Percentiles rank a stretch among this genome's conserved stretches.
Evolutionary conservation across 805 yeast genomes (phyloP).

Genomic region (Candida verbasci): DNA sequence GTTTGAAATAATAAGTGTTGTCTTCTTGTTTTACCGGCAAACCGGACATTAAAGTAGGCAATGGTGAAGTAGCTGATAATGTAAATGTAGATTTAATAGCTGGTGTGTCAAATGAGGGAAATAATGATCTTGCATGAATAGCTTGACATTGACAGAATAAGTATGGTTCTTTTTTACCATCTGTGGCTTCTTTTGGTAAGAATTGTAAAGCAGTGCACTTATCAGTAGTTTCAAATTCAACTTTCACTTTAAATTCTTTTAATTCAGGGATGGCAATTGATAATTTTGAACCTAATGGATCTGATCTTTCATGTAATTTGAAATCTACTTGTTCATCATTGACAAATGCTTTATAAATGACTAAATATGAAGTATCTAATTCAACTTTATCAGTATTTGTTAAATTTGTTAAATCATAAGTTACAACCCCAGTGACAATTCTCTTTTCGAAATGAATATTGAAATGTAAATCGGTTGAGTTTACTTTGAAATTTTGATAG

Average conservation of each 20-base stretch:
- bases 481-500: constrained; percentile 50
- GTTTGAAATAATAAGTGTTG: constrained; percentile 41
- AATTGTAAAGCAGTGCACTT: constrained; percentile 85
- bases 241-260: constrained; percentile 6
- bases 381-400: constrained; percentile 34
- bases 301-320: constrained; percentile 36
- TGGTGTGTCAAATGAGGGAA: constrained; percentile 92
- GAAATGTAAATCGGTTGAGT: constrained; percentile 49
- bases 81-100: constrained; percentile 65
- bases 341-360: constrained; percentile 18
- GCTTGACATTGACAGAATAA: constrained; percentile 90
- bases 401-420: constrained; percentile 37
- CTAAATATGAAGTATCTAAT: constrained; percentile 66
- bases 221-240: constrained; percentile 66
- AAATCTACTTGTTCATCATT: constrained; percentile 30
- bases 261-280: constrained; percentile 6
- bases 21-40: constrained; percentile 26
- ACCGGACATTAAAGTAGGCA: constrained; percentile 75
- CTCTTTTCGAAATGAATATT: constrained; percentile 52
- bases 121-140: constrained; percentile 80
- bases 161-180: constrained; percentile 64
- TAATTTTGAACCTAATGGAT: constrained; percentile 52
- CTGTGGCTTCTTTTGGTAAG: constrained; percentile 68
- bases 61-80: constrained; percentile 56
- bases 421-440: constrained; percentile 52